Percentiles rank a stretch among this genome's conserved stretches.
Evolutionary conservation across 257 asterid species (phyloP).

Genomic region (Nyctanthes arbortristis): DNA sequence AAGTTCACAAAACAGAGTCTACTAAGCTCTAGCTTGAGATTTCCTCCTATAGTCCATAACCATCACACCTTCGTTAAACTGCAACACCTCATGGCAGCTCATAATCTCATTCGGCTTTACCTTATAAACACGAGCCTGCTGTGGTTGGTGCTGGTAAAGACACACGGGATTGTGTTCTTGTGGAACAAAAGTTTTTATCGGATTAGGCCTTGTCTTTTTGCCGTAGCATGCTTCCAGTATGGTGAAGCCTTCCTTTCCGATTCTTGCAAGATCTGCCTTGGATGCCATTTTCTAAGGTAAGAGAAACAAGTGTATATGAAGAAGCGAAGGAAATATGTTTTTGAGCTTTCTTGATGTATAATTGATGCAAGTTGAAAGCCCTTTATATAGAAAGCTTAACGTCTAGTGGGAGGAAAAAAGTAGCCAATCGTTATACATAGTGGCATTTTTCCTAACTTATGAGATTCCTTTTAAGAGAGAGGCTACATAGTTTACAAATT

Average conservation of each 20-base stretch:
- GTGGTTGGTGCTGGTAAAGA: conserved; percentile 25
- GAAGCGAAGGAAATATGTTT: too few relatives aligned
- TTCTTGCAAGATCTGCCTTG: too few relatives aligned
- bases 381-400: conserved; percentile 20
- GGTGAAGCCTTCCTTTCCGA: too few relatives aligned
- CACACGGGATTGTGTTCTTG: not conserved
- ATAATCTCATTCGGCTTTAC: conserved; percentile 12
- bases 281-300: too few relatives aligned
- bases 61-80: too few relatives aligned
- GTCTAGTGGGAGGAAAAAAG: conserved; percentile 5
- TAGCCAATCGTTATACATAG: too few relatives aligned
- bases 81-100: too few relatives aligned
- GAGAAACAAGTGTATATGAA: too few relatives aligned
- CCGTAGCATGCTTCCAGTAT: not conserved
- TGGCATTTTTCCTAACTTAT: conserved; percentile 7
- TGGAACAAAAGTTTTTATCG: not conserved
- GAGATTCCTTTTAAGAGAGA: conserved; percentile 21
- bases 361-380: not conserved
- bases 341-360: conserved; percentile 5
- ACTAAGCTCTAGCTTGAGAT: too few relatives aligned
- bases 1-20: too few relatives aligned
- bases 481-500: too few relatives aligned
- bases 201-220: conserved; percentile 3
- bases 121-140: conserved; percentile 16
- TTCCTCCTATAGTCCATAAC: too few relatives aligned